Conservation (phyloP, 805 yeast species). For the Candida krabiensis region DNA sequence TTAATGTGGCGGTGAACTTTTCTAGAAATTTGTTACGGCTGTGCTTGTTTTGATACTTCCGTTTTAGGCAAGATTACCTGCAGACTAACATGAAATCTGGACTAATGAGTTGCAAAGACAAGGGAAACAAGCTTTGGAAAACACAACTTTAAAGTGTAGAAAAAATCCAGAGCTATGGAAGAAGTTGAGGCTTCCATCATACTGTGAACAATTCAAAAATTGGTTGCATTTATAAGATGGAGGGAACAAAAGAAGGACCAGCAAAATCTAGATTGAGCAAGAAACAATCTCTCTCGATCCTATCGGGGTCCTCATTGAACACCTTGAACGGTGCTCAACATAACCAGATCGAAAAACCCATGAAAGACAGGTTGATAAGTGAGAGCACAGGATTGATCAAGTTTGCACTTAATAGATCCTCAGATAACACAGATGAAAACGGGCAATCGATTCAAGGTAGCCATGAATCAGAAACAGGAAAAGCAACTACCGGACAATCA, state of each 20-base stretch:
- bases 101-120: constrained; percentile 1
- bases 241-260: too few relatives aligned
- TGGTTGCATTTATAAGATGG: too few relatives aligned
- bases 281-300: constrained; percentile 35
- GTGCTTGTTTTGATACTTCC: constrained; percentile 14
- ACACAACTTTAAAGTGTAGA: too few relatives aligned
- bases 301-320: constrained; percentile 29
- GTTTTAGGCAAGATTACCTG: constrained; percentile 6
- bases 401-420: constrained; percentile 33
- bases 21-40: constrained; percentile 1
- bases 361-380: constrained; percentile 43
- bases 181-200: too few relatives aligned
- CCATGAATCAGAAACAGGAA: too few relatives aligned
- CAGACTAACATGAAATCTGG: too few relatives aligned
- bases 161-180: too few relatives aligned
- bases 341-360: constrained; percentile 21
- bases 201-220: too few relatives aligned
- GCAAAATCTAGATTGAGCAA: constrained; percentile 24
- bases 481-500: too few relatives aligned
- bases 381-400: constrained; percentile 53
- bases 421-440: constrained; percentile 1
- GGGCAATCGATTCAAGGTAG: neutral
- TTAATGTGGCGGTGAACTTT: neutral
- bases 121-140: too few relatives aligned
- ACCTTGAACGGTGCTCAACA: constrained; percentile 17